phyloP scores from a whole-genome alignment of 768 basidiomycete species.

The Tulasnella sp. region DNA sequence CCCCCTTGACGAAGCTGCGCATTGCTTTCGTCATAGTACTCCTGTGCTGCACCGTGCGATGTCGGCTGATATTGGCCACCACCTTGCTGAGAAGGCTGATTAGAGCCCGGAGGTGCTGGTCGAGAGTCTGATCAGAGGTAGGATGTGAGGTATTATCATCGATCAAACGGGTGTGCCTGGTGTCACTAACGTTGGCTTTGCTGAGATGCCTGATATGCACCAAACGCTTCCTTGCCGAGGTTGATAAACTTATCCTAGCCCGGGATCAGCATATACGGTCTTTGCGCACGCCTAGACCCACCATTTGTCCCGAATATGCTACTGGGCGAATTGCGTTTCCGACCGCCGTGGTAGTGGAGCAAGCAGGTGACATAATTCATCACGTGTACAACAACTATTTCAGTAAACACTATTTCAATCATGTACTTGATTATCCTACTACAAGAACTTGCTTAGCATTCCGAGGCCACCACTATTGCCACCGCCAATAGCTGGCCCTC shows the following conservation, averaged over 20 bases:
- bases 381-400: too few relatives aligned
- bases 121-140: neutral
- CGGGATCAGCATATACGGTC: neutral
- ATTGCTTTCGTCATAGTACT: conserved; percentile 3
- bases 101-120: too few relatives aligned
- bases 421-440: too few relatives aligned
- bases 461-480: conserved; percentile 5
- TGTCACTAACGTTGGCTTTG: neutral
- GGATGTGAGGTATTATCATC: neutral
- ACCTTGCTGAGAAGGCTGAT: too few relatives aligned
- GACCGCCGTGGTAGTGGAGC: too few relatives aligned
- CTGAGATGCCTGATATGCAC: conserved; percentile 10
- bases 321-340: too few relatives aligned
- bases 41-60: neutral
- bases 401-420: too few relatives aligned
- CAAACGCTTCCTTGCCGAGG: conserved; percentile 15
- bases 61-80: neutral
- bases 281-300: neutral
- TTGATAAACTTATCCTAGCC: conserved; percentile 13
- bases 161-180: neutral
- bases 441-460: conserved; percentile 9
- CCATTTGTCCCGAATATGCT: too few relatives aligned
- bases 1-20: too few relatives aligned
- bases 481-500: conserved; percentile 6
- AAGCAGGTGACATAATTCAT: too few relatives aligned